Evolutionary conservation across 495 filamentous ascomycete genomes (phyloP), one percentile per base, ranked within the genome.

Genomic region (Daldinia bambusicola): DNA sequence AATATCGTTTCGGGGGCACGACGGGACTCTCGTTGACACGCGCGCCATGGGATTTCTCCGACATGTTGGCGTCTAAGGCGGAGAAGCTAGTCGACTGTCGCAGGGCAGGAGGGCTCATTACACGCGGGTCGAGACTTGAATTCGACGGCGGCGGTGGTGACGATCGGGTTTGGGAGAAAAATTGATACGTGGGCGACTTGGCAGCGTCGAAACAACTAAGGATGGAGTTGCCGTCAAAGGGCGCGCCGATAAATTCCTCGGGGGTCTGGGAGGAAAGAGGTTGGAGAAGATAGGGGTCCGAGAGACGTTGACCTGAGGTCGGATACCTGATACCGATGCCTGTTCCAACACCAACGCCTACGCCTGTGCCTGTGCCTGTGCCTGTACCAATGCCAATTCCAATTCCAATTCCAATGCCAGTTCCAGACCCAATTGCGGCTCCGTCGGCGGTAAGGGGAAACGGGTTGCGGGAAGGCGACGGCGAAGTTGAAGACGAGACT

Each of bases 1-100:
- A 96, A 77, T 91, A 92, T 67, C 94, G 84, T 79, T 98, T 94
- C 38, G 89, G 84, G 67, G 85, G 86, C 45, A 87, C 75, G 80
- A 85, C 66, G 78, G 83, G 76, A 84, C 80, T 82, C 82, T 93
- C 87, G 80, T 87, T 85, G 45, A 84, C 78, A 61, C 84, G 80
- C 67, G 83, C 74, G 48, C 73, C 65, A 26, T 78, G 77, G 4
- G 80, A 61, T 74, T 87, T 87, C 73, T 88, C 86, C 69, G 74
- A 82, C 75, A 84, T 78, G 56, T 72, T 72, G 32, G 77, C 59
- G 58, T 81, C 88, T 55, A 85, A 84, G 58, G 87, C 84, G 26
- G 91, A 89, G 80, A 94, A 94, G 80, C 92, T 96, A 58, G 87
- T 87, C 5, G 94, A 95, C 74, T 94, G 92, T 75, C 92, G 88